These are phyloP conservation scores for Medicago ruthenica DNA, from an alignment of 306 rosid species.

Conservation along the genomic window DNA sequence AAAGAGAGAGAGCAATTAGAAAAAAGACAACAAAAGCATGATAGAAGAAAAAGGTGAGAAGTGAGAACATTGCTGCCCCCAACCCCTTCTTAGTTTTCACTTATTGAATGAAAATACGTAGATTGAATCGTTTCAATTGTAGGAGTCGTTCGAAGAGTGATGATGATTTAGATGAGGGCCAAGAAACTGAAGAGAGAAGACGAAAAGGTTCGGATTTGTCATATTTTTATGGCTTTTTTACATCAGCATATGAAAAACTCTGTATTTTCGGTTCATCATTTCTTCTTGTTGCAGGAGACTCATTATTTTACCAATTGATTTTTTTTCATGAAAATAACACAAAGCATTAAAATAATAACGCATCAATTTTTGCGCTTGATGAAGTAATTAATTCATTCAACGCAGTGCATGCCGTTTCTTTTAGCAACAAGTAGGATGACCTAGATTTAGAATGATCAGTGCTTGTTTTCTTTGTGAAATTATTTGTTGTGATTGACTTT, in stretches of 20 bases:
- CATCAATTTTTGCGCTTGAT: not conserved
- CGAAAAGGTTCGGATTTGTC: slow-evolving; percentile 59
- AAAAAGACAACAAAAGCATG: slow-evolving; percentile 60
- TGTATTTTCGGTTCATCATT: slow-evolving; percentile 29
- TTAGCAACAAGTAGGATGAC: slow-evolving; percentile 23
- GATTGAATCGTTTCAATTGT: slow-evolving; percentile 47
- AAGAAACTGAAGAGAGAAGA: slow-evolving; percentile 59
- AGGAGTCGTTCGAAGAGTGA: slow-evolving; percentile 72
- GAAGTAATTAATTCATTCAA: not conserved
- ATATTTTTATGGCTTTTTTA: slow-evolving; percentile 18
- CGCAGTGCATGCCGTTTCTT: slow-evolving; percentile 2
- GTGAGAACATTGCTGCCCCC: slow-evolving; percentile 41
- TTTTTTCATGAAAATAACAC: not conserved
- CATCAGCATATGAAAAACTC: not conserved
- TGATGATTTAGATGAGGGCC: slow-evolving; percentile 62
- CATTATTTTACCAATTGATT: slow-evolving; percentile 6
- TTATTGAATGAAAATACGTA: slow-evolving; percentile 16
- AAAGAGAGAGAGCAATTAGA: slow-evolving; percentile 76
- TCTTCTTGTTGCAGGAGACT: slow-evolving; percentile 23
- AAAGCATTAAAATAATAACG: slow-evolving; percentile 1
- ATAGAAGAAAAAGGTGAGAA: slow-evolving; percentile 75
- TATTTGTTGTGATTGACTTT: slow-evolving; percentile 9
- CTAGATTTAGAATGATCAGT: slow-evolving; percentile 6
- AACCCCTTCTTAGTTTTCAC: not conserved
- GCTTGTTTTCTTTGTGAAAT: not conserved